Percentiles rank a stretch among this genome's conserved stretches.
Evolutionary conservation across 805 yeast genomes (phyloP).

Genomic region (Isabelozyma heimii): DNA sequence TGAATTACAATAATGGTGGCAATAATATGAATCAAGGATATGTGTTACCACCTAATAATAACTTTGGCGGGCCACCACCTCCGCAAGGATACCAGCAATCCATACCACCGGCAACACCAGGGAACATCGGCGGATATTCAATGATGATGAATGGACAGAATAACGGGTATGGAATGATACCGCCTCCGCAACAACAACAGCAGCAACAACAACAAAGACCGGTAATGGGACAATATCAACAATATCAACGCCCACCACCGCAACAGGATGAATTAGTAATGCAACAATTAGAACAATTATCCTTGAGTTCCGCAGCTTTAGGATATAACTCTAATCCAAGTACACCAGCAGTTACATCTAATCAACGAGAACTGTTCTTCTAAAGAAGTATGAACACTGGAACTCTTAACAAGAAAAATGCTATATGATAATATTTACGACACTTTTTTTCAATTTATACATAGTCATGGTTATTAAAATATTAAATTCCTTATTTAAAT

Average conservation of each 20-base stretch:
- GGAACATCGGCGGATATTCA: not conserved
- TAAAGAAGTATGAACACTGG: conserved; percentile 2
- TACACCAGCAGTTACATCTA: conserved; percentile 27
- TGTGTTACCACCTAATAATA: not conserved
- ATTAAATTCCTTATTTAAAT: not conserved
- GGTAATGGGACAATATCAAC: conserved; percentile 3
- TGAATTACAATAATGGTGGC: conserved; percentile 1
- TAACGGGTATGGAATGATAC: not conserved
- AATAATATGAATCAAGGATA: not conserved
- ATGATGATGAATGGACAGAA: not conserved
- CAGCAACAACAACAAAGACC: conserved; percentile 9
- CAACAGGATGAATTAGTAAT: conserved; percentile 34
- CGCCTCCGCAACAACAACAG: conserved; percentile 6
- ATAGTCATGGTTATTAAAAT: not conserved
- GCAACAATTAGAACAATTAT: conserved; percentile 46
- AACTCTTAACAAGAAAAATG: not conserved
- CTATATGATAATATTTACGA: not conserved
- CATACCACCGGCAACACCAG: not conserved
- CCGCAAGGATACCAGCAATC: not conserved
- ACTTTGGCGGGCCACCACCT: not conserved
- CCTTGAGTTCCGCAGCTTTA: conserved; percentile 45
- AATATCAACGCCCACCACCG: conserved; percentile 5
- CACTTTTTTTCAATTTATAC: not conserved
- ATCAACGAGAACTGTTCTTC: conserved; percentile 22
- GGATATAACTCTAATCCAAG: conserved; percentile 46